Evolutionary conservation across 495 filamentous ascomycete species (phyloP), one percentile per base, ranked within the genome.

Genomic region (Cercophora samala): DNA sequence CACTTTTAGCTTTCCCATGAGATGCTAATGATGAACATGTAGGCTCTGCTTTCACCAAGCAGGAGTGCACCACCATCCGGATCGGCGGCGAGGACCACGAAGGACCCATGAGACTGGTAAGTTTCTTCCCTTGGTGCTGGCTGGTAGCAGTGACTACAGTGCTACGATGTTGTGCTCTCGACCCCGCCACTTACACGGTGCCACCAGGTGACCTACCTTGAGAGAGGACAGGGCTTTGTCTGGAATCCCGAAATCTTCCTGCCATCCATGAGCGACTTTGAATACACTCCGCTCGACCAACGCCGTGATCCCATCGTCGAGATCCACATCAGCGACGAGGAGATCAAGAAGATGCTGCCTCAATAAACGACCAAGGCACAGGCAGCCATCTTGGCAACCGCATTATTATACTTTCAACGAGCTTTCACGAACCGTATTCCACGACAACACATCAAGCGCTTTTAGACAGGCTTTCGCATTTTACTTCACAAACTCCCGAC

Each of bases 181-280:
- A 64, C 4, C 53, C 5, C 58, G 46, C 23, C 66, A 19, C 61
- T 69, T 1, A 69, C 68, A 62, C 64, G 5, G 55, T 65, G 62
- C 56, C 37, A 66, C 22, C 64, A 90, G 88, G 88, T 91, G 65
- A 88, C 88, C 9, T 91, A 89, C 72, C 84, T 91, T 55, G 83
- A 87, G 64, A 85, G 86, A 4, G 87, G 83, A 66, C 88, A 91
- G 75, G 88, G 88, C 58, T 91, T 89, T 71, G 83, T 86, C 21
- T 91, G 88, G 88, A 91, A 90, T 75, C 88, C 88, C 75, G 84
- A 87, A 69, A 81, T 86, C 70, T 87, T 87, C 73, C 76, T 87
- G 3, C 84, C 84, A 0, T 86, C 84, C 6, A 85, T 84, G 59
- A 76, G 85, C 66, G 83, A 87, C 69, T 80, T 77, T 76, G 83